phyloP scores from a whole-genome alignment of 1,284 basidiomycete species.

The Ganoderma lingzhi region DNA sequence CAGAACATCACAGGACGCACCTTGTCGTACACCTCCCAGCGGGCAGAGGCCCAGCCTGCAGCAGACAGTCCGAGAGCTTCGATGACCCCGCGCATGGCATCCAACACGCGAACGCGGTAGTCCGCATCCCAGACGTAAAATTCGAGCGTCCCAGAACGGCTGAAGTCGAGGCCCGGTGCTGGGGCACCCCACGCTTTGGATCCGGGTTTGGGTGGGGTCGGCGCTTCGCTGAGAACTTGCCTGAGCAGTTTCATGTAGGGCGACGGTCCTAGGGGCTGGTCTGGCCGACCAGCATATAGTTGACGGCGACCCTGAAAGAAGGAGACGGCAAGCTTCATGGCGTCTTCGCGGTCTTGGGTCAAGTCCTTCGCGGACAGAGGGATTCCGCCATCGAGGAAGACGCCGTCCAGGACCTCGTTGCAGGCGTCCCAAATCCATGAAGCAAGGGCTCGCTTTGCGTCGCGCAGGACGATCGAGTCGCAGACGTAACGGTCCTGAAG shows the following conservation, averaged over 20 bases:
- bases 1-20: neutral
- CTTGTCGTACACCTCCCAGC: slow-evolving; percentile 19
- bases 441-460: neutral
- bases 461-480: neutral
- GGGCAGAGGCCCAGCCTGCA: slow-evolving; percentile 5
- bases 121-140: slow-evolving; percentile 7
- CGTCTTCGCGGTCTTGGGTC: neutral
- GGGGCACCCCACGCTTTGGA: neutral
- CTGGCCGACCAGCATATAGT: neutral
- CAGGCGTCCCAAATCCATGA: neutral
- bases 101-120: slow-evolving; percentile 3
- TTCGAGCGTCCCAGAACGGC: neutral
- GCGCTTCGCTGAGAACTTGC: neutral
- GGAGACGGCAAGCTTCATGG: neutral
- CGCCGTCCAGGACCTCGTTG: neutral
- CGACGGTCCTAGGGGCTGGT: neutral
- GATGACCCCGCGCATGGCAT: neutral
- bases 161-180: neutral
- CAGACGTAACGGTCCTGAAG: neutral
- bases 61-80: neutral
- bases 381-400: neutral
- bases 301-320: neutral
- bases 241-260: neutral
- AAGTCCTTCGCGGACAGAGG: neutral
- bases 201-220: neutral